Conservation (phyloP, 2,329 filamentous ascomycete species). For the Verticillium nubilum region DNA sequence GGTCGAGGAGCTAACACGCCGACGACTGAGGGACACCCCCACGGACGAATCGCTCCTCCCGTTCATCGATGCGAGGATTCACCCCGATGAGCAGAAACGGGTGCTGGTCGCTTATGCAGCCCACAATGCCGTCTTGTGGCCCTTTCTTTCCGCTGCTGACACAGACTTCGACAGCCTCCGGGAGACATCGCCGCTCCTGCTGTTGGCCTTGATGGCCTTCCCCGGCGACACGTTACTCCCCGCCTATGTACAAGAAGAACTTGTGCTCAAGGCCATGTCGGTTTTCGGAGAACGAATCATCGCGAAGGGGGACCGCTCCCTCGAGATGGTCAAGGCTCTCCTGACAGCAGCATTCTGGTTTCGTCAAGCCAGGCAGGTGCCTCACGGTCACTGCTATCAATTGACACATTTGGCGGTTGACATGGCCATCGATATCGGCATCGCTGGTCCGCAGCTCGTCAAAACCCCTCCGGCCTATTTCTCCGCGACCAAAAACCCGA, state of each 20-base stretch:
- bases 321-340: slow-evolving; percentile 1
- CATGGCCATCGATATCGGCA: slow-evolving; percentile 1
- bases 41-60: not conserved
- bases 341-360: slow-evolving; percentile 1
- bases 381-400: not conserved
- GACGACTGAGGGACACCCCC: not conserved
- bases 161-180: not conserved
- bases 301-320: not conserved
- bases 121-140: not conserved
- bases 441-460: not conserved
- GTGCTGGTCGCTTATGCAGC: not conserved
- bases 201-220: not conserved
- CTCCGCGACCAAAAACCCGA: not conserved
- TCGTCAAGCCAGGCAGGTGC: not conserved
- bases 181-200: not conserved
- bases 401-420: not conserved
- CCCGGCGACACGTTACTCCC: not conserved
- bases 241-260: not conserved
- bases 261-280: not conserved
- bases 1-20: slow-evolving; percentile 4
- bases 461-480: not conserved
- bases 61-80: not conserved
- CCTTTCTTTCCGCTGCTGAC: not conserved
- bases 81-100: not conserved
- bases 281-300: not conserved